phyloP scores from a whole-genome alignment of 2,329 filamentous ascomycete species.

The Didymella arachidicola region DNA sequence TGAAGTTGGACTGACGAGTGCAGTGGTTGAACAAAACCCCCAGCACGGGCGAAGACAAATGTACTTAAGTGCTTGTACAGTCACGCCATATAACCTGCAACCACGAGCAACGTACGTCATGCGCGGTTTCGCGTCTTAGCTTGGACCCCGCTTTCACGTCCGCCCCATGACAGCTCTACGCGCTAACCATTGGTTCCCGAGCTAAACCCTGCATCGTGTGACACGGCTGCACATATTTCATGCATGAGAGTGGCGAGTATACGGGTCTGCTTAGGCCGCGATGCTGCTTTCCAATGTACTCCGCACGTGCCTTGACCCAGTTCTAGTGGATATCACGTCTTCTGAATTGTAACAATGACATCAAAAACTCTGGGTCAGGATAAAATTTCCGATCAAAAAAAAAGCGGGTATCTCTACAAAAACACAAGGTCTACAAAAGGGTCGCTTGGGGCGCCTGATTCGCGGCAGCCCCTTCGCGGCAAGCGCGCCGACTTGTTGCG shows the following conservation, averaged over 20 bases:
- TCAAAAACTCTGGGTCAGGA: background rate
- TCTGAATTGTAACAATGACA: background rate
- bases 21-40: background rate
- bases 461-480: background rate
- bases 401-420: conserved; percentile 23
- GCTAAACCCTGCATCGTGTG: conserved; percentile 13
- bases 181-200: conserved; percentile 15
- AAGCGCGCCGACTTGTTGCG: conserved; percentile 7
- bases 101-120: conserved; percentile 12
- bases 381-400: conserved; percentile 1
- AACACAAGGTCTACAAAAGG: background rate
- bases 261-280: background rate
- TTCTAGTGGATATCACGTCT: background rate
- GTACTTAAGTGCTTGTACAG: conserved; percentile 12
- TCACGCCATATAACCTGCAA: conserved; percentile 9
- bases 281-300: background rate
- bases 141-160: conserved; percentile 16
- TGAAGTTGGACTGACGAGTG: too few species aligned
- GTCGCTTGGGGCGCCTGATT: background rate
- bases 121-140: conserved; percentile 9
- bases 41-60: background rate
- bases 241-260: conserved; percentile 17
- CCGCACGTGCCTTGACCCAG: background rate
- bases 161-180: conserved; percentile 16
- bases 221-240: conserved; percentile 8